Conservation (phyloP, 1,284 basidiomycete genomes). For the Termitomyces sp. region DNA sequence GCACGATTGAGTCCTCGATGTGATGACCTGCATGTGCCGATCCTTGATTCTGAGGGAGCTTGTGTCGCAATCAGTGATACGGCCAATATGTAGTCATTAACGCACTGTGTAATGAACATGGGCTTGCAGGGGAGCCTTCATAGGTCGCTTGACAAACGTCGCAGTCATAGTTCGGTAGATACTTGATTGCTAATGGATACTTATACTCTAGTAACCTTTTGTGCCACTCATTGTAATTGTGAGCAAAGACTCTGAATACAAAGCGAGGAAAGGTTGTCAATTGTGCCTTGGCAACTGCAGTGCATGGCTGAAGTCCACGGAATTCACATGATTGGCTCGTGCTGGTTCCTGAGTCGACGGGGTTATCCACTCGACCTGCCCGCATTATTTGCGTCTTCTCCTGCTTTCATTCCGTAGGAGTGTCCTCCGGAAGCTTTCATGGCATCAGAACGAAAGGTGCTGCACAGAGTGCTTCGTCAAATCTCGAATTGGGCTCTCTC, state of each 20-base stretch:
- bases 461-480: constrained; percentile 49
- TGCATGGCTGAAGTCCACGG: not conserved
- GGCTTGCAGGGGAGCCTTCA: not conserved
- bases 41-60: not conserved
- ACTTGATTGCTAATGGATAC: not conserved
- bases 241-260: not conserved
- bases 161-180: constrained; percentile 2
- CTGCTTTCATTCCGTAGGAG: not conserved
- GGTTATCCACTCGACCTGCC: too few relatives aligned
- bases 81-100: not conserved
- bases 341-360: not conserved
- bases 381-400: not conserved
- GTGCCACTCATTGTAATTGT: constrained; percentile 1
- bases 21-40: not conserved
- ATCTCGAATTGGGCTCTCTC: constrained; percentile 71
- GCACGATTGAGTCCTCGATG: not conserved
- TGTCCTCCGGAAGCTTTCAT: constrained; percentile 6
- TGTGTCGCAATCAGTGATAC: not conserved
- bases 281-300: not conserved
- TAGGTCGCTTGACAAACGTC: not conserved
- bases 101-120: not conserved
- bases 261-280: not conserved
- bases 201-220: constrained; percentile 1
- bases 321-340: not conserved
- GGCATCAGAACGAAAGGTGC: constrained; percentile 30